Percentiles rank a stretch among this genome's conserved stretches.
These are phyloP conservation scores for Metschnikowia reukaufii DNA, from an alignment of 805 yeast genomes.

Conservation along the genomic window DNA sequence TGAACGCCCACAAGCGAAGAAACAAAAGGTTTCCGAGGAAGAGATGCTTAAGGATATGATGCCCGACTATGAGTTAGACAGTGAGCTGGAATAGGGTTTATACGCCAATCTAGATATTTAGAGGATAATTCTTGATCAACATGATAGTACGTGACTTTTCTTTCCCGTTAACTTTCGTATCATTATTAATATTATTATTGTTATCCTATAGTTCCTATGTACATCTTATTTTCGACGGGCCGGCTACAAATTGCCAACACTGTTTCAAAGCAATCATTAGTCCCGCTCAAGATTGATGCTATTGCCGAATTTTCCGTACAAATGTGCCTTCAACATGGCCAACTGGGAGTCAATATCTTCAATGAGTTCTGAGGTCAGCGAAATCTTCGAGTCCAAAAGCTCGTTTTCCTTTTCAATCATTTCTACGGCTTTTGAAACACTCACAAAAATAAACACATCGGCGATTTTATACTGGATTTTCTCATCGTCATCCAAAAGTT, in stretches of 20 bases:
- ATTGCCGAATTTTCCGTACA: slow-evolving; percentile 87
- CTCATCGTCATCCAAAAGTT: slow-evolving; percentile 76
- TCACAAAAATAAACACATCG: slow-evolving; percentile 70
- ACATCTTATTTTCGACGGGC: not conserved
- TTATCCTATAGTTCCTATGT: not conserved
- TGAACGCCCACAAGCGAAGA: slow-evolving; percentile 6
- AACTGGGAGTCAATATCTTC: slow-evolving; percentile 55
- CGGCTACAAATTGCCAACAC: not conserved
- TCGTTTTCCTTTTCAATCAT: slow-evolving; percentile 65
- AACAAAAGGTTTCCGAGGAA: slow-evolving; percentile 11
- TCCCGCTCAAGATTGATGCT: slow-evolving; percentile 80
- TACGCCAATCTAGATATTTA: no score
- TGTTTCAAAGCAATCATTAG: not conserved
- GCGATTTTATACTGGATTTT: slow-evolving; percentile 77
- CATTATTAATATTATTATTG: no score
- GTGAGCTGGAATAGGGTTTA: slow-evolving; percentile 20
- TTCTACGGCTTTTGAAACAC: slow-evolving; percentile 64
- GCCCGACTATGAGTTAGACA: slow-evolving; percentile 24
- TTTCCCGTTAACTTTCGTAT: no score
- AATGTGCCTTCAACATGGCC: slow-evolving; percentile 60
- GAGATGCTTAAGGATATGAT: slow-evolving; percentile 20
- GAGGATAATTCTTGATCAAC: no score
- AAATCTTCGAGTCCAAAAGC: slow-evolving; percentile 50
- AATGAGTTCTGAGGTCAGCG: slow-evolving; percentile 45
- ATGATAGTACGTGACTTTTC: no score